Evolutionary conservation across 1,284 basidiomycete genomes (phyloP), one percentile per base, ranked within the genome.

Genomic region (Chondrostereum purpureum): DNA sequence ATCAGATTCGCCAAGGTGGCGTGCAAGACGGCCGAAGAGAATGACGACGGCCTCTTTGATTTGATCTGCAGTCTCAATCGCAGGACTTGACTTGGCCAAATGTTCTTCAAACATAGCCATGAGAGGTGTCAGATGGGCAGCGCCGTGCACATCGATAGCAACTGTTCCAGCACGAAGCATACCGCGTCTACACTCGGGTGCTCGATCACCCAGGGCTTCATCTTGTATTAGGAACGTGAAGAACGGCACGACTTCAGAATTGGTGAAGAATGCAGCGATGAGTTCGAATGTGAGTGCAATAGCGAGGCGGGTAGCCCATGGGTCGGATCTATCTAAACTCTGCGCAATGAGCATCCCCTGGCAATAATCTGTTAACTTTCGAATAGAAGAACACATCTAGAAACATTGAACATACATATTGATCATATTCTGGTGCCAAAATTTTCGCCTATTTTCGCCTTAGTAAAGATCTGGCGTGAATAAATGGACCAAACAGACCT

Each of bases 31-130:
- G 51, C 96, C 96, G 52, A 98, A 91, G 12, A 99, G 74, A 56
- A 99, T 92, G 48, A 99, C 89, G 2, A 95, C 84, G 0, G 93
- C 92, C 60, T 99, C 95, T 54, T 95, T 92, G 65, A 97, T 88
- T 51, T 84, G 80, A 63, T 97, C 93, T 3, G 80, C 80, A 0
- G 80, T 77, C 57, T 92, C 88, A 14, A 79, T 83, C 0, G 80
- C 75, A 2, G 79, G 66, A 38, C 72, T 73, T 1, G 80, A 65
- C n/a, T 72, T 68, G 0, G 73, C 75, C 16, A 99, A 77, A 61
- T 90, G 85, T 1, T 68, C 69, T 67, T 99, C 94, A 53, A 99
- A 97, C 56, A 88, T 78, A 13, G 76, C 68, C 53, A 99, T 91
- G 37, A 99, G 77, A 3, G 75, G 77, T 10, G 86, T 74, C 4